Evolutionary conservation across 495 filamentous ascomycete species (phyloP).

Genomic region (Usnea hakonensis): DNA sequence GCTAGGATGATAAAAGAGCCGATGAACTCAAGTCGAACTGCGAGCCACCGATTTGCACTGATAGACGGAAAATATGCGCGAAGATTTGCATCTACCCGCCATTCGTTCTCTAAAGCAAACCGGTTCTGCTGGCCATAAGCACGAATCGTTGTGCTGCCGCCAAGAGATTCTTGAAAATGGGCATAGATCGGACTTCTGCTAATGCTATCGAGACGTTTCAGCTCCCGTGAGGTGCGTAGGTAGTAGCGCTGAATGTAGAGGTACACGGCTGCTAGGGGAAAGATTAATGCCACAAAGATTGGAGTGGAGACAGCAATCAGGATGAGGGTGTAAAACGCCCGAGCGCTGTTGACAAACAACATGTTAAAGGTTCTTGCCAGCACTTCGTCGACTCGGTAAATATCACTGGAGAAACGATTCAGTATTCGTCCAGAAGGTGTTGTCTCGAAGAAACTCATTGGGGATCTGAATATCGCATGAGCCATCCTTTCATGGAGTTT

Average conservation of each 20-base stretch:
- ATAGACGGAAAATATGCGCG: constrained; percentile 95
- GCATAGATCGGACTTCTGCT: constrained; percentile 94
- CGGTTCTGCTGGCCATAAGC: constrained; percentile 84
- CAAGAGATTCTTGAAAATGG: constrained; percentile 96
- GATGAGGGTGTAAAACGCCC: constrained; percentile 75
- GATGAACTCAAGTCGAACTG: constrained; percentile 91
- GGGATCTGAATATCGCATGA: constrained; percentile 92
- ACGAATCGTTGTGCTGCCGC: constrained; percentile 93
- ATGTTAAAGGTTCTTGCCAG: constrained; percentile 87
- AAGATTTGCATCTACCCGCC: constrained; percentile 93
- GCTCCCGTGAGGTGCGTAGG: constrained; percentile 86
- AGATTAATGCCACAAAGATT: constrained; percentile 66
- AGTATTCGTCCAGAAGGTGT: constrained; percentile 95
- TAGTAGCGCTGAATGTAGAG: constrained; percentile 96
- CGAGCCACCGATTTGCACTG: constrained; percentile 93
- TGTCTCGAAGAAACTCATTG: constrained; percentile 99
- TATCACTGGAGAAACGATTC: constrained; percentile 94
- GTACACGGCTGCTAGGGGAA: constrained; percentile 77
- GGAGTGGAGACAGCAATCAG: constrained; percentile 81
- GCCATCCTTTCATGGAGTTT: constrained; percentile 99
- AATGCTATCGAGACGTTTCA: constrained; percentile 93
- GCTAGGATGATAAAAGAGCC: constrained; percentile 89
- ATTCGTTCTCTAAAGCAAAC: constrained; percentile 92
- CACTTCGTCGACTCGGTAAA: constrained; percentile 93
- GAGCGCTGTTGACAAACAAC: constrained; percentile 84